These are phyloP conservation scores for Beauveria australis DNA, from an alignment of 2,329 filamentous ascomycete species.

Conservation along the genomic window DNA sequence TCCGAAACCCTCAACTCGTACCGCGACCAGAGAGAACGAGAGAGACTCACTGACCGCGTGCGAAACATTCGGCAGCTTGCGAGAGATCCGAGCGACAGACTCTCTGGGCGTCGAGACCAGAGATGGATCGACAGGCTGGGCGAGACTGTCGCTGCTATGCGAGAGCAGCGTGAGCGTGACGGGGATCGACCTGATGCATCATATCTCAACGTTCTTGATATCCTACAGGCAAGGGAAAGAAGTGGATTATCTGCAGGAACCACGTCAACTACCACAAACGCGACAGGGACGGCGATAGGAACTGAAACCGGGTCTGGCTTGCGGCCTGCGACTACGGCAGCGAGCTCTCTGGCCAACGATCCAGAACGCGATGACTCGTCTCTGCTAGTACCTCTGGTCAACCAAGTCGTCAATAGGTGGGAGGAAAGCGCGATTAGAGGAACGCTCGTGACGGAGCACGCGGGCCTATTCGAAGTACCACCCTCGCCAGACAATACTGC, in stretches of 20 bases:
- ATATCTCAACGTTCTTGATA: slow-evolving; percentile 29
- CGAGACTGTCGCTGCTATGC: slow-evolving; percentile 28
- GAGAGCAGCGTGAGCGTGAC: slow-evolving; percentile 28
- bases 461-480: slow-evolving; percentile 32
- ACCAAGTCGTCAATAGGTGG: slow-evolving; percentile 29
- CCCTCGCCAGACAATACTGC: slow-evolving; percentile 50
- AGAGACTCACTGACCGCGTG: slow-evolving; percentile 26
- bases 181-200: slow-evolving; percentile 15
- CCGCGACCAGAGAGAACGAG: slow-evolving; percentile 29
- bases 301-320: background rate
- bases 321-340: background rate
- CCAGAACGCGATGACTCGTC: slow-evolving; percentile 28
- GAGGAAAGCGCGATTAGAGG: slow-evolving; percentile 29
- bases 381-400: slow-evolving; percentile 28
- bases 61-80: slow-evolving; percentile 26
- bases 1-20: slow-evolving; percentile 31
- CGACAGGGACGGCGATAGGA: background rate
- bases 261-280: background rate
- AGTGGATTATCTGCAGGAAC: slow-evolving; percentile 6
- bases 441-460: slow-evolving; percentile 26
- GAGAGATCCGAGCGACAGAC: slow-evolving; percentile 20
- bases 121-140: slow-evolving; percentile 27
- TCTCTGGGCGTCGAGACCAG: slow-evolving; percentile 21
- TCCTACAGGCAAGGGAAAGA: slow-evolving; percentile 27
- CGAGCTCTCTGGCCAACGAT: slow-evolving; percentile 15